Evolutionary conservation across 225 moss, liverwort and hornwort genomes (phyloP), one percentile per base, ranked within the genome.

Genomic region (Polytrichum commune): DNA sequence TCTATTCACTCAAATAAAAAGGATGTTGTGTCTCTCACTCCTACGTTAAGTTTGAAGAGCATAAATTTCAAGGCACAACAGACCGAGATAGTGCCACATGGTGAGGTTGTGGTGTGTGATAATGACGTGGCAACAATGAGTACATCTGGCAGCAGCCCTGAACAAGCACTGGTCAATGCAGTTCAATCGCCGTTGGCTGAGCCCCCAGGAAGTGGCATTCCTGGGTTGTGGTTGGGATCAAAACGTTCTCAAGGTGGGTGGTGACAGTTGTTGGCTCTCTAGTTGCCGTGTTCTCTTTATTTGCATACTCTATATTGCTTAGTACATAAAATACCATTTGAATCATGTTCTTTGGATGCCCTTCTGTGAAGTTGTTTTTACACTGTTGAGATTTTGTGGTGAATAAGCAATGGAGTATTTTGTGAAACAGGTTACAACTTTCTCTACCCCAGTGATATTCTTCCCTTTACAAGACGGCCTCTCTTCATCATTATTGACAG

Each of bases 381-480:
- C 46, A 46, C 5, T 58, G n/a, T 19, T n/a, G 20, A 23, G 23
- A 58, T 58, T 1, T 63, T 63, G 62, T 63, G 22, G 16, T 9
- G 25, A 16, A 63, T 63, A 27, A 35, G 9, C 5, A 63, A 63
- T 63, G 62, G 26, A 27, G 16, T 63, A 27, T 68, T 54, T 68
- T 18, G 73, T 75, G 25, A 28, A 72, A 29, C 83, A 96, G 96
- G 92, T 72, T 78, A 72, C 66, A 90, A 98, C 82, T 92, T 84
- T 69, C 95, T 98, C 18, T 95, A 88, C 73, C 97, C 97, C 28
- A 90, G 84, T 80, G 97, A 98, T 80, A 85, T 98, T 63, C 83
- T 98, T 24, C 97, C 97, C 9, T 95, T 98, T 78, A 98, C 97
- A n/a, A 85, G 97, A 58, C 92, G 95, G 6, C 97, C 97, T 60